A percentile compares a stretch with the other conserved stretches of the same genome.
phyloP scores from a whole-genome alignment of 2,329 filamentous ascomycete species.

The Daldinia sp. region DNA sequence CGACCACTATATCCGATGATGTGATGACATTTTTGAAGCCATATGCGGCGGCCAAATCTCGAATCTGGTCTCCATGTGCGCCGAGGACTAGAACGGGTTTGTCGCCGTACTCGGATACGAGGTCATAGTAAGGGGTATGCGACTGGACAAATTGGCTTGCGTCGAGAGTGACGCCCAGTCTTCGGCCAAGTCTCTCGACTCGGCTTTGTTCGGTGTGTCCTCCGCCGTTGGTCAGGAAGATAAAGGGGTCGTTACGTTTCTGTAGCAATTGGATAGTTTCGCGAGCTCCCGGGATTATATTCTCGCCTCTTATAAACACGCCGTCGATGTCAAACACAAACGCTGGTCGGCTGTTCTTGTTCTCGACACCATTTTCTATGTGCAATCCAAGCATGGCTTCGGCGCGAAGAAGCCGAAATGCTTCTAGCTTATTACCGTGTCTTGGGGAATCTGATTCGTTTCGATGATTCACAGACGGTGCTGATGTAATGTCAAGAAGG shows the following conservation, averaged over 20 bases:
- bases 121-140: constrained; percentile 74
- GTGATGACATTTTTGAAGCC: constrained; percentile 51
- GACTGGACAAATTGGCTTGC: constrained; percentile 69
- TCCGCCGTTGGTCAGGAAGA: constrained; percentile 78
- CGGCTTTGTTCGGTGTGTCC: constrained; percentile 71
- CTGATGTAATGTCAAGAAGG: not conserved
- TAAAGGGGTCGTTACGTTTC: constrained; percentile 70
- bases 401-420: not conserved
- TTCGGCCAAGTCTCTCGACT: constrained; percentile 65
- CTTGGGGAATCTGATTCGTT: not conserved
- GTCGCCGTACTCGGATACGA: constrained; percentile 59
- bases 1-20: constrained; percentile 46
- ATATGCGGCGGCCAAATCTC: constrained; percentile 44
- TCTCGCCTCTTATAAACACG: constrained; percentile 71
- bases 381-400: not conserved
- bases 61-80: constrained; percentile 51
- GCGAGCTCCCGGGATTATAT: constrained; percentile 68
- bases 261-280: constrained; percentile 68
- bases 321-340: constrained; percentile 59
- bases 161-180: constrained; percentile 57
- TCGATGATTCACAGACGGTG: not conserved
- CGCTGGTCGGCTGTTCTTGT: constrained; percentile 30
- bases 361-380: constrained; percentile 1
- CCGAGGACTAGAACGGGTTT: constrained; percentile 63
- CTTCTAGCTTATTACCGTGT: not conserved